Evolutionary conservation across 257 asterid species (phyloP).

Genomic region (Gentiana straminea): DNA sequence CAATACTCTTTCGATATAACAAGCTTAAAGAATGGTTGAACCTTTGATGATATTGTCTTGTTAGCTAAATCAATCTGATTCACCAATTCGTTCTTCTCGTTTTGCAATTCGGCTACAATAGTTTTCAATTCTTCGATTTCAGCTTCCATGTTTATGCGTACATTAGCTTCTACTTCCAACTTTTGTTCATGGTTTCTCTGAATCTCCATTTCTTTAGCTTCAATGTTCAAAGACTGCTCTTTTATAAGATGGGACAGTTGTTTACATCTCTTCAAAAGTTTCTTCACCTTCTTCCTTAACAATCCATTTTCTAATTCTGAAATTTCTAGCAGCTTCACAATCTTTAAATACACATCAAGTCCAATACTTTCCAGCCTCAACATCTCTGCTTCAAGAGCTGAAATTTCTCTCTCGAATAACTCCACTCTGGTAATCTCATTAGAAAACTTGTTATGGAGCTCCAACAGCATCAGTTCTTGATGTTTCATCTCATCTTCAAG

Average conservation of each 20-base stretch:
- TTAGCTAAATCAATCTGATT: constrained; percentile 23
- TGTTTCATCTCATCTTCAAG: constrained; percentile 28
- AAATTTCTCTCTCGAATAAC: constrained; percentile 25
- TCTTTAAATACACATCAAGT: constrained; percentile 16
- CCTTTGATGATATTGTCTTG: constrained; percentile 29
- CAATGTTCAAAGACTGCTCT: constrained; percentile 23
- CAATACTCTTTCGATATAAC: neutral
- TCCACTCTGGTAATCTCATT: constrained; percentile 33
- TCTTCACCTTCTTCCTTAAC: constrained; percentile 36
- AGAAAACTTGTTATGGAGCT: constrained; percentile 27
- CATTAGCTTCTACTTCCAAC: constrained; percentile 16
- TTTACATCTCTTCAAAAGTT: constrained; percentile 24
- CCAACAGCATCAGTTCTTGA: constrained; percentile 28
- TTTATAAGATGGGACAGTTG: constrained; percentile 13
- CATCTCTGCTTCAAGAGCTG: constrained; percentile 21
- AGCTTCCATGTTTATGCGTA: constrained; percentile 24
- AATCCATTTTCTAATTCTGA: constrained; percentile 32
- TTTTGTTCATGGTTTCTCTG: constrained; percentile 20
- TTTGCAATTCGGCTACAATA: constrained; percentile 15
- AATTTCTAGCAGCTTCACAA: constrained; percentile 20
- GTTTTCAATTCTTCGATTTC: constrained; percentile 28
- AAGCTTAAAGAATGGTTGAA: constrained; percentile 8
- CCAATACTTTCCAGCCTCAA: constrained; percentile 28
- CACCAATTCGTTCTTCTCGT: constrained; percentile 19
- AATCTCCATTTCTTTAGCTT: constrained; percentile 29